Base-by-base conservation (phyloP, 257 asterid species). In the Ajuga chamaepitys region DNA sequence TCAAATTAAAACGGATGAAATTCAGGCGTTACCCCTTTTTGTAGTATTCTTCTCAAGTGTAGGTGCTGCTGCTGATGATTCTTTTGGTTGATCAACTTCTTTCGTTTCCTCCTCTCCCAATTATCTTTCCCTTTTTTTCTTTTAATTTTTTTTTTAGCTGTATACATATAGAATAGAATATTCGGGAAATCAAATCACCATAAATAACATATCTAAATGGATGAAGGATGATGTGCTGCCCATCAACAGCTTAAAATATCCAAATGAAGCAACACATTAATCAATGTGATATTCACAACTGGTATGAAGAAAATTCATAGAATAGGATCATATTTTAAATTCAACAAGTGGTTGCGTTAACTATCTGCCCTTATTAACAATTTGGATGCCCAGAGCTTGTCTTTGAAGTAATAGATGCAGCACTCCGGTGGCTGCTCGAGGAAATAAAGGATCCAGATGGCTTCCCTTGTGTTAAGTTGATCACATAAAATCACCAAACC, bases 221-320 rank as follows among this genome's bases (percentile, higher is more conserved):
- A 74, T 87, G 95, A 70, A 93, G 85, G 74, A 93, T 80, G 68
- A 93, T 75, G 75, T 85, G 89, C 77, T 93, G 99, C 68, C 99
- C 99, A 50, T 93, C 99, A 72, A 76, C 68, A 28, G 88, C 95
- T 97, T 93, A 84, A 41, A 52, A 70, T 56, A 46, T 28, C 53
- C 71, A 69, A 60, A 72, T 57, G 64, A 34, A 69, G 28, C 20
- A 62, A 40, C 26, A 54, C 13, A 35, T 67, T 40, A 44, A 67
- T 63, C 18, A 67, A 22, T n/a, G n/a, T n/a, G 51, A 26, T 17
- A 18, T 32, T 30, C 5, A 35, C 48, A 64, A 64, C 34, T 37
- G 14, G 41, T 45, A 32, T 20, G 25, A 63, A 16, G 56, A n/a
- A n/a, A n/a, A n/a, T n/a, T n/a, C n/a, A n/a, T n/a, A n/a, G 74